Percentiles rank a stretch among this genome's conserved stretches.
These are phyloP conservation scores for Lotmaria passim DNA, from an alignment of 208 protist genomes.

Conservation along the genomic window DNA sequence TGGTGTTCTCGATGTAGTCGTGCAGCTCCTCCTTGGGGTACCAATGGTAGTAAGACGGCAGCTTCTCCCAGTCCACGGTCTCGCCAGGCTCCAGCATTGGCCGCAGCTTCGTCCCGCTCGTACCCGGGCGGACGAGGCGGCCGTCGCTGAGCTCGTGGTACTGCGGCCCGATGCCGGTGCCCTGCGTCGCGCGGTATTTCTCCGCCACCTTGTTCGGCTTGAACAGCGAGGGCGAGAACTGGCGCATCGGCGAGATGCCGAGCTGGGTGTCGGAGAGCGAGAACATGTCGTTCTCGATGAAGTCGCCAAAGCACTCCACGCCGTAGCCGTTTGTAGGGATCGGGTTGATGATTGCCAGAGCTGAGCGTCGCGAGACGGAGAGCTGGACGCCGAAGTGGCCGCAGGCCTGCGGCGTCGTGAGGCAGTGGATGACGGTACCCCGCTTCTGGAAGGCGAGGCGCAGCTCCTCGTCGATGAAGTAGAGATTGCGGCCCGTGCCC, in stretches of 20 bases:
- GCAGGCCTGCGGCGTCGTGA: constrained; percentile 86
- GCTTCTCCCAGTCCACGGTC: constrained; percentile 82
- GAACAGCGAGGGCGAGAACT: constrained; percentile 79
- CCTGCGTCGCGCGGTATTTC: constrained; percentile 88
- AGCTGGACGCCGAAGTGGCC: constrained; percentile 87
- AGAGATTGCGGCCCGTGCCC: constrained; percentile 83
- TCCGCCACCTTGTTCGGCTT: constrained; percentile 81
- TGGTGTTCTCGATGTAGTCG: constrained; percentile 91
- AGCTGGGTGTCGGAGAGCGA: constrained; percentile 85
- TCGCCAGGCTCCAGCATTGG: constrained; percentile 88
- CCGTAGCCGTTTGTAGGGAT: constrained; percentile 88
- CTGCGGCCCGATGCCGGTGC: constrained; percentile 82
- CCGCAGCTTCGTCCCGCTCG: constrained; percentile 81
- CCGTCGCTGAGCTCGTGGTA: constrained; percentile 87
- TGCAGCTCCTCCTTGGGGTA: constrained; percentile 86
- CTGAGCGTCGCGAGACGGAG: constrained; percentile 78
- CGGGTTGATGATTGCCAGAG: constrained; percentile 86
- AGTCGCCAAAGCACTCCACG: constrained; percentile 91
- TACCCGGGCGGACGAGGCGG: constrained; percentile 82
- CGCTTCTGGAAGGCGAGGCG: constrained; percentile 89
- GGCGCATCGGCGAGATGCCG: constrained; percentile 75
- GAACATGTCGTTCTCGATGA: constrained; percentile 91
- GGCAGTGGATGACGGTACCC: constrained; percentile 84
- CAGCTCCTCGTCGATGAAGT: constrained; percentile 90
- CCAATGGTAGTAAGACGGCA: constrained; percentile 92